Base-by-base conservation (phyloP, 495 filamentous ascomycete genomes). In the Cetradonia linearis region DNA sequence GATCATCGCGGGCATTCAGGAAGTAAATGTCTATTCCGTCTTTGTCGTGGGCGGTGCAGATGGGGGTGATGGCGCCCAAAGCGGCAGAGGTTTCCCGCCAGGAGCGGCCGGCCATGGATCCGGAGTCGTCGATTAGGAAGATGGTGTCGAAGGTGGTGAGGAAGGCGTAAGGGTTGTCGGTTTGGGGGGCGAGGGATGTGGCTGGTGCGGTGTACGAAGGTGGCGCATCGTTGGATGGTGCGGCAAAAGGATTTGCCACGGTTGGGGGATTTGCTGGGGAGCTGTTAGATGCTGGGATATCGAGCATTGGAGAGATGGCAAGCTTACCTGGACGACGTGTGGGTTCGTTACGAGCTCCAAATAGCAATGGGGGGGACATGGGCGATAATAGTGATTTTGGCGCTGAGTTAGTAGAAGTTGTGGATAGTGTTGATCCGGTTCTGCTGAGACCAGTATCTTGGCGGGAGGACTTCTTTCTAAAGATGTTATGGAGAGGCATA, bases 11-110 rank as follows among this genome's bases (percentile, higher is more conserved):
- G 25, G 66, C 52, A 77, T 98, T 97, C 37, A 98, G 78, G 74
- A 98, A 98, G 77, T 87, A 86, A 66, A 98, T 78, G 71, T 97
- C 93, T 63, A 98, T 86, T n/a, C 93, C 93, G 71, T 96, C 90
- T 13, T 72, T 65, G 71, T 96, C 91, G 75, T 89, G 84, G 42
- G 77, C 71, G 1, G 89, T 88, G 74, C 91, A 95, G 68, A 97
- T 86, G 0, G 87, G 88, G 0, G 92, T 80, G 71, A 98, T 91
- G 58, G 81, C 77, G 23, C 81, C 74, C 11, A 98, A 81, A 36
- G 88, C 90, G 10, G 76, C 72, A 40, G 79, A 74, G 33, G 87
- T 87, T 72, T 96, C 89, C 23, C 73, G 71, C 93, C 93, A 98
- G 47, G 79, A 80, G 14, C 70, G 63, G 59, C 85, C 88, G n/a